Base-by-base conservation (phyloP, 768 basidiomycete species). In the Artomyces pyxidatus region DNA sequence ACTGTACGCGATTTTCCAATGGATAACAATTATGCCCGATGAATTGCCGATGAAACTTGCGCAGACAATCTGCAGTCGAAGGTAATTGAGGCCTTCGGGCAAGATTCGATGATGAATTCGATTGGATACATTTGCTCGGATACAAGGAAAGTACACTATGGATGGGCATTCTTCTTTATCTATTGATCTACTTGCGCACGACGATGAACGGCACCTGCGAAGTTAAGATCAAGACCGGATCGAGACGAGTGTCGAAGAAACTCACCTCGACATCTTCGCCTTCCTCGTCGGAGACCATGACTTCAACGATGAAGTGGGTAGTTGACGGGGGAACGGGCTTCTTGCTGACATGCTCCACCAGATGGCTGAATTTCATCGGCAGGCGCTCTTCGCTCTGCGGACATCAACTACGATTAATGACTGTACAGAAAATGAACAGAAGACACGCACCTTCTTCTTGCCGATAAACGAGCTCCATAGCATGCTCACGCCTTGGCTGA, bases 401-500 rank as follows among this genome's bases (percentile, higher is more conserved):
- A 52, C 50, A 28, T 47, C 43, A n/a, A n/a, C n/a, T n/a, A 54
- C 43, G 35, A 45, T 23, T 40, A 35, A 50, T 23, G 19, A 19
- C 22, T 45, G 25, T 6, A 26, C 39, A 22, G 47, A 52, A 32
- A 38, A 49, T 19, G 30, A 37, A 26, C 14, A 27, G 37, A 21
- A 37, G 19, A 27, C 38, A 63, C 75, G 27, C 37, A 88, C 94
- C 86, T 98, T 98, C 73, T 90, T 90, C 71, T 84, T 88, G 47
- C 83, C 85, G 45, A 90, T 77, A 66, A 95, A 99, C 28, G 88
- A 83, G 53, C 89, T 93, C 92, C 94, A 98, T 27, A 98, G 72
- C 94, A 98, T 95, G 61, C 91, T 93, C 28, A 97, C 94, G 37
- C 93, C 95, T 64, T 92, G 88, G 61, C 89, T 93, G 53, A 97